Percentiles rank a stretch among this genome's conserved stretches.
phyloP scores from a whole-genome alignment of 129 eudicot species.

The Flaveria linearis region DNA sequence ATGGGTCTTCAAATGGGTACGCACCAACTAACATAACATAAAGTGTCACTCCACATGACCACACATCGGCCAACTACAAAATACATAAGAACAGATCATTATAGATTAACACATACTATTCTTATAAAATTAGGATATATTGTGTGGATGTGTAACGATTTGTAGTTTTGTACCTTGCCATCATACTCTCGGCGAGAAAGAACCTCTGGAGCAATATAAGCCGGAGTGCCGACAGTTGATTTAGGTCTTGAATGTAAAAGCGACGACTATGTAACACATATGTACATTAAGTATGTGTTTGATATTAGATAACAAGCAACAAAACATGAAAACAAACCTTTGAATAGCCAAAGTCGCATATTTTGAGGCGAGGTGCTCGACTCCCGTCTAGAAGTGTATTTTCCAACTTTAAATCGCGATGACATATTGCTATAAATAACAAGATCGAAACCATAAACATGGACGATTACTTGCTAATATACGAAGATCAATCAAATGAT shows the following conservation, averaged over 20 bases:
- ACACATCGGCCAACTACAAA: constrained; percentile 76
- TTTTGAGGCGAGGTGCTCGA: constrained; percentile 86
- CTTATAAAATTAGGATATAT: background rate
- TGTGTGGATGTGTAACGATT: background rate
- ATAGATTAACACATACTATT: background rate
- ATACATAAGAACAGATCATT: background rate
- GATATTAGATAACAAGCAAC: background rate
- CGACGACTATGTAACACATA: constrained; percentile 42
- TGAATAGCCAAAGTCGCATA: constrained; percentile 92
- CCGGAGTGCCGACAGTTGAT: constrained; percentile 80
- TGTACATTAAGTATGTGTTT: background rate
- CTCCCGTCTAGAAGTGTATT: constrained; percentile 84
- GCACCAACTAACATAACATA: constrained; percentile 87
- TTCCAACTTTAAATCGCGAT: constrained; percentile 83
- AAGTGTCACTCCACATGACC: constrained; percentile 89
- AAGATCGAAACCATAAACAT: background rate
- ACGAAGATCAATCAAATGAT: background rate
- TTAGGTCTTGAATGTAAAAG: constrained; percentile 77
- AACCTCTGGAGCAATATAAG: constrained; percentile 82
- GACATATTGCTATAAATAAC: constrained; percentile 76
- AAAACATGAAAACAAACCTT: constrained; percentile 47
- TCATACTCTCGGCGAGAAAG: constrained; percentile 73
- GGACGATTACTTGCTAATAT: background rate
- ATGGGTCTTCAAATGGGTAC: constrained; percentile 80
- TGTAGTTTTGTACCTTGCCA: constrained; percentile 60